These are phyloP conservation scores for Malania oleifera DNA, from an alignment of 164 flowering plant genomes.

Conservation along the genomic window DNA sequence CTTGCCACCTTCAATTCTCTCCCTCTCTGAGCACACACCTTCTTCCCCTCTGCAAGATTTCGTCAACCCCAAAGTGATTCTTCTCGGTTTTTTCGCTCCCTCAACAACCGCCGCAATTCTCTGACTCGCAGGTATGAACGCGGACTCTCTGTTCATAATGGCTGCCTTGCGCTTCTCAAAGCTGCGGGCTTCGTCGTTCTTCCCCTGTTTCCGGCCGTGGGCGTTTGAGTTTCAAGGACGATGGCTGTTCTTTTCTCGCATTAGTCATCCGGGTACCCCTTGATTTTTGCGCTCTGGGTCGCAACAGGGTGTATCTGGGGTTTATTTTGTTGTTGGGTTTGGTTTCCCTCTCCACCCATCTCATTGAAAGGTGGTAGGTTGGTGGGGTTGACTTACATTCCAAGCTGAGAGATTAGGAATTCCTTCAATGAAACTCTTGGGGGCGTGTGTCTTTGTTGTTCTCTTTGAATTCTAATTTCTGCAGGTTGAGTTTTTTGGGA, in stretches of 20 bases:
- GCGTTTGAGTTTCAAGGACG: slow-evolving; percentile 16
- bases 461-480: slow-evolving; percentile 7
- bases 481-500: neutral
- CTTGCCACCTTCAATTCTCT: neutral
- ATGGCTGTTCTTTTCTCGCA: neutral
- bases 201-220: slow-evolving; percentile 1
- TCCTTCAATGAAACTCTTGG: slow-evolving; percentile 2
- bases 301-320: slow-evolving; percentile 1
- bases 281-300: slow-evolving; percentile 9
- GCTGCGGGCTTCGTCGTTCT: neutral
- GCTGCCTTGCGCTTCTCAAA: neutral
- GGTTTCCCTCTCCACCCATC: slow-evolving; percentile 7
- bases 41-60: slow-evolving; percentile 21
- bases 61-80: slow-evolving; percentile 9
- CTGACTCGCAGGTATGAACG: slow-evolving; percentile 15
- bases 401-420: neutral
- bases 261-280: slow-evolving; percentile 12
- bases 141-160: slow-evolving; percentile 4
- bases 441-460: neutral
- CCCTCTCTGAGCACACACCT: slow-evolving; percentile 15
- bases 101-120: slow-evolving; percentile 12
- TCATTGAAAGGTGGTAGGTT: slow-evolving; percentile 52
- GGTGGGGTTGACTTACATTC: slow-evolving; percentile 50
- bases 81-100: slow-evolving; percentile 19
- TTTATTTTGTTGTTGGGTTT: slow-evolving; percentile 2